phyloP scores from a whole-genome alignment of 108 stramenopile genomes.

The Skeletonema menzelii region DNA sequence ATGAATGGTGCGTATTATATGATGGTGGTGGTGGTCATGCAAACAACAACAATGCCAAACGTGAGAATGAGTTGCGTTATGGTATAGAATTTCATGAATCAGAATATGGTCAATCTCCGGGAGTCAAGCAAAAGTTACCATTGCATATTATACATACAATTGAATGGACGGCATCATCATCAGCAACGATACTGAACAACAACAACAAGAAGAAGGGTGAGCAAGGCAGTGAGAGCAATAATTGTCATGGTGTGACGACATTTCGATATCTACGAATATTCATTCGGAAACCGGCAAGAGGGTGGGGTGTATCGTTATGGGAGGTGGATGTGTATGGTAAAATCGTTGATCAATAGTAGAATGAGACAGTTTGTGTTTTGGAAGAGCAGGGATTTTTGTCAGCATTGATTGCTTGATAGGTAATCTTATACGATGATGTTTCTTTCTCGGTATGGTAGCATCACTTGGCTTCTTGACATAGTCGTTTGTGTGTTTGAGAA shows the following conservation, averaged over 20 bases:
- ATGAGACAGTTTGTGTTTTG: too few species aligned
- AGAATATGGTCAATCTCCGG: slow-evolving; percentile 60
- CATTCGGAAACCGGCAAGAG: slow-evolving; percentile 55
- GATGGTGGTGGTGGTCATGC: slow-evolving; percentile 18
- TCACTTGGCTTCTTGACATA: too few species aligned
- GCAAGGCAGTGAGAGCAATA: not conserved
- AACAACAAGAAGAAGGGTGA: too few species aligned
- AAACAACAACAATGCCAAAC: slow-evolving; percentile 15
- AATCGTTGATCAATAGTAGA: not conserved
- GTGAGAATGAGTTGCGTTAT: slow-evolving; percentile 9
- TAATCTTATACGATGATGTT: too few species aligned
- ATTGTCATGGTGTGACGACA: too few species aligned
- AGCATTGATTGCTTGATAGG: too few species aligned
- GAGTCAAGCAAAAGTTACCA: slow-evolving; percentile 56
- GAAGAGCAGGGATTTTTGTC: too few species aligned
- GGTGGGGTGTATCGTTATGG: slow-evolving; percentile 83
- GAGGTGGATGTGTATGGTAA: slow-evolving; percentile 72
- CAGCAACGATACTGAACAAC: too few species aligned
- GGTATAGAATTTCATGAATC: not conserved
- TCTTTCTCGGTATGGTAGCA: too few species aligned
- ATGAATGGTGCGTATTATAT: slow-evolving; percentile 40
- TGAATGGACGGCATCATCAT: not conserved
- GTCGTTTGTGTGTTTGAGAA: too few species aligned
- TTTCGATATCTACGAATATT: slow-evolving; percentile 58
- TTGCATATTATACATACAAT: slow-evolving; percentile 70